Percentiles rank a stretch among this genome's conserved stretches.
Evolutionary conservation across 1,284 basidiomycete genomes (phyloP).

Genomic region (Leccinum griseonigrum): DNA sequence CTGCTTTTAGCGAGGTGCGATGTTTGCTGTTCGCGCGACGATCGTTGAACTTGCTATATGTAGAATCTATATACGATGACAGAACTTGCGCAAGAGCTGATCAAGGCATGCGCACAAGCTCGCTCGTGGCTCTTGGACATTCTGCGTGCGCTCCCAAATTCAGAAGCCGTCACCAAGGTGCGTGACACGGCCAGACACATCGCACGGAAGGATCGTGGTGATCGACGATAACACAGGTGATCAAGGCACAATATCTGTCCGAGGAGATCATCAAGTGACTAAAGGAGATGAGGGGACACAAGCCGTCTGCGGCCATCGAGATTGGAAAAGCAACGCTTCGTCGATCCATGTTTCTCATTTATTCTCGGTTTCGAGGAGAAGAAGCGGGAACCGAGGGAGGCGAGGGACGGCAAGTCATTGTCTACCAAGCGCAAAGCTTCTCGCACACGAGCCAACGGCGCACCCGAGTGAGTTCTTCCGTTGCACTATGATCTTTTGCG

Average conservation of each 20-base stretch:
- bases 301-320: slow-evolving; percentile 18
- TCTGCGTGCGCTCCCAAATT: slow-evolving; percentile 61
- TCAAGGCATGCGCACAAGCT: slow-evolving; percentile 65
- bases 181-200: slow-evolving; percentile 1
- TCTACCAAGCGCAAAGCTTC: slow-evolving; percentile 43
- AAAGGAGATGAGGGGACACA: slow-evolving; percentile 34
- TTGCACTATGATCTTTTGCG: background rate
- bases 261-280: slow-evolving; percentile 58
- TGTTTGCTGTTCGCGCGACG: too few species aligned
- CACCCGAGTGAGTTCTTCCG: slow-evolving; percentile 37
- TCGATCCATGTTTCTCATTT: background rate
- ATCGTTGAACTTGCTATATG: too few species aligned
- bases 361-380: slow-evolving; percentile 27
- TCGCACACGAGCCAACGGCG: slow-evolving; percentile 37
- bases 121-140: slow-evolving; percentile 85
- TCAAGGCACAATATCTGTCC: slow-evolving; percentile 64
- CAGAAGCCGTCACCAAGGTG: slow-evolving; percentile 64
- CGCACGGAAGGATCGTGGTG: slow-evolving; percentile 1
- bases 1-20: too few species aligned
- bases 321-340: background rate
- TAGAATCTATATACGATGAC: slow-evolving; percentile 56
- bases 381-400: slow-evolving; percentile 29
- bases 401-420: slow-evolving; percentile 33
- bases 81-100: slow-evolving; percentile 87
- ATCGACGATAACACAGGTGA: slow-evolving; percentile 42